Conservation (phyloP, 192 early-diverging fungal species). For the Obelidium mucronatum region DNA sequence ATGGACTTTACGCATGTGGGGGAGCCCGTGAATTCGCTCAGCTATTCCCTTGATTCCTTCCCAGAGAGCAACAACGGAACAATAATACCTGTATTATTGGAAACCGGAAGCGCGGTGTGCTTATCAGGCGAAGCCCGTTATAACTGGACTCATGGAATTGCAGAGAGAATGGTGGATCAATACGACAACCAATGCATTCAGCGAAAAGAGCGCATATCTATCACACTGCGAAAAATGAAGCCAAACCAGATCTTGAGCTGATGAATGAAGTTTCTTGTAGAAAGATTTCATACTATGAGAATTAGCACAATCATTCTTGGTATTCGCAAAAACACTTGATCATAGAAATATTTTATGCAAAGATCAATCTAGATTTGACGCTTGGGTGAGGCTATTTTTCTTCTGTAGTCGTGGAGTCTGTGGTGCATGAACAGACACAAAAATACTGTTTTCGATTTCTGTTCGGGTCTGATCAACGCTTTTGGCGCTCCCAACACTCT, state of each 20-base stretch:
- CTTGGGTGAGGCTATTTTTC: too few species aligned
- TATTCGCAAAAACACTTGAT: too few species aligned
- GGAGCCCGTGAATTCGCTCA: background rate
- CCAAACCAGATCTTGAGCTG: conserved; percentile 20
- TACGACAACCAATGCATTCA: conserved; percentile 16
- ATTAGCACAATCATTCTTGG: too few species aligned
- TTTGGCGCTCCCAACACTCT: too few species aligned
- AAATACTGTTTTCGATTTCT: too few species aligned
- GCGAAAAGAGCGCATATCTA: conserved; percentile 31
- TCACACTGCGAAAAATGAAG: conserved; percentile 40
- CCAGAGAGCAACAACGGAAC: background rate
- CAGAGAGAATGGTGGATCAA: conserved; percentile 13
- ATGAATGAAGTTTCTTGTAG: background rate
- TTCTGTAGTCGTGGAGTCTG: too few species aligned
- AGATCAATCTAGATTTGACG: too few species aligned
- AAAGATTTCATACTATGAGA: background rate
- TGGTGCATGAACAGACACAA: too few species aligned
- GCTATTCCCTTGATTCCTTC: background rate
- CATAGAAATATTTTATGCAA: too few species aligned
- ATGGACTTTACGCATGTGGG: conserved; percentile 48
- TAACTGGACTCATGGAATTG: conserved; percentile 62
- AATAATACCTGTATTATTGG: conserved; percentile 27
- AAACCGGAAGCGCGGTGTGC: conserved; percentile 54
- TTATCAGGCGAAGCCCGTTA: conserved; percentile 58
- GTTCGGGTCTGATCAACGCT: too few species aligned